Percentiles rank a stretch among this genome's conserved stretches.
phyloP scores from a whole-genome alignment of 2,329 filamentous ascomycete species.

The Paecilomyces niveus region DNA sequence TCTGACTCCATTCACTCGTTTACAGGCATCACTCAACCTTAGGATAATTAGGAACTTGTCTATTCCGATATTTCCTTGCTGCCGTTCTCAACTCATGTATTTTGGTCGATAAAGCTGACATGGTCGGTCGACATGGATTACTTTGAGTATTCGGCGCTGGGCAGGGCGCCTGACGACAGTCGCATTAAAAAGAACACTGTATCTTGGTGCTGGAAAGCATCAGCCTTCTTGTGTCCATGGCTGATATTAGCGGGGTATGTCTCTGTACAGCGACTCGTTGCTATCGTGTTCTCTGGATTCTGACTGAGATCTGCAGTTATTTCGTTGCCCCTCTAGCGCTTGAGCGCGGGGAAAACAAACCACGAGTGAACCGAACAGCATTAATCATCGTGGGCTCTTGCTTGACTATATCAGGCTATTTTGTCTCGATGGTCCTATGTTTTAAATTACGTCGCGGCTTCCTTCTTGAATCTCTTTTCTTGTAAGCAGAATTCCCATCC shows the following conservation, averaged over 20 bases:
- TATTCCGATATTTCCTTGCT: neutral
- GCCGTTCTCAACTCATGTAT: neutral
- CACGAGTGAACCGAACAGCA: slow-evolving; percentile 15
- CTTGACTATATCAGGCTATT: slow-evolving; percentile 19
- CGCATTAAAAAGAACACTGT: neutral
- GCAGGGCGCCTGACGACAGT: neutral
- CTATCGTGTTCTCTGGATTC: neutral
- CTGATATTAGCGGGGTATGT: slow-evolving; percentile 23
- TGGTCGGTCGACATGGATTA: neutral
- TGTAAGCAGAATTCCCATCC: slow-evolving; percentile 16
- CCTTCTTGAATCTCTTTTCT: slow-evolving; percentile 22
- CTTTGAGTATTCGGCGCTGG: neutral
- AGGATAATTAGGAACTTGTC: neutral
- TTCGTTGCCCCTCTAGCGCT: slow-evolving; percentile 24
- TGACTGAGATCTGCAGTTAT: slow-evolving; percentile 13
- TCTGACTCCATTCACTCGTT: neutral
- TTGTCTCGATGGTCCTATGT: slow-evolving; percentile 17
- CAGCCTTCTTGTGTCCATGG: slow-evolving; percentile 18
- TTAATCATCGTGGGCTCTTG: slow-evolving; percentile 18
- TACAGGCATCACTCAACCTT: neutral
- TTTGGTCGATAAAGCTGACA: neutral
- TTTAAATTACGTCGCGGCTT: slow-evolving; percentile 17
- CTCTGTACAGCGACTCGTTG: neutral
- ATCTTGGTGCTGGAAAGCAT: slow-evolving; percentile 15
- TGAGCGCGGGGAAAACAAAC: slow-evolving; percentile 9